Evolutionary conservation across 2,329 filamentous ascomycete species (phyloP), one percentile per base, ranked within the genome.

Genomic region (Cladosporium sp.): DNA sequence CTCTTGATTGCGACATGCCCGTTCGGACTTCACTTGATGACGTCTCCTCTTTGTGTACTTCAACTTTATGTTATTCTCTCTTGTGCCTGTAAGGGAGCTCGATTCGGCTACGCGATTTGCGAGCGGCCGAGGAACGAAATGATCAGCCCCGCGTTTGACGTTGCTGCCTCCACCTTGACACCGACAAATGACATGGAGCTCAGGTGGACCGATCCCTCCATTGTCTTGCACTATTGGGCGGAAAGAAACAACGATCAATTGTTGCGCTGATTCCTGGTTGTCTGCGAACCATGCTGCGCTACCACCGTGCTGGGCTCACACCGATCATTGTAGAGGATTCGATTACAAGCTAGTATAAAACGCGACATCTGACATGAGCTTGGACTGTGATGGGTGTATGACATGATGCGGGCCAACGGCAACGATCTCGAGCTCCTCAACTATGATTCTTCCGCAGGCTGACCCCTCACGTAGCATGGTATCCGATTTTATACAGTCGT

Each of bases 61-160:
- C 24, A 17, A 1, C 24, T 28, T 28, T 15, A 4, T 15, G 20
- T 24, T 12, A 12, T 2, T 3, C n/a, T 45, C 28, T 22, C 13
- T 22, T 28, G 5, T 20, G 19, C 6, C 12, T 22, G 6, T 6
- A 25, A 13, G 42, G 6, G 7, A 25, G 15, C 22, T 45, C 15
- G 20, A 48, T 4, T 48, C 45, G 45, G 45, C 45, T 48, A 48
- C 20, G 28, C 39, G 13, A 5, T 45, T 45, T 45, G 22, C 10
- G 12, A 45, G 42, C 25, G 13, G 42, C 34, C 19, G 10, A 24
- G 25, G n/a, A 24, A 42, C 4, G 10, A 24, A 17, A 22, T 25
- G n/a, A n/a, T n/a, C n/a, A 19, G 47, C 47, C 47, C 47, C 47
- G 47, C 47, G 20, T 25, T 37, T 37, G 47, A 50, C 47, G 34